Conservation (phyloP, 176 grass and related monocot genomes). For the Oryza glaberrima region DNA sequence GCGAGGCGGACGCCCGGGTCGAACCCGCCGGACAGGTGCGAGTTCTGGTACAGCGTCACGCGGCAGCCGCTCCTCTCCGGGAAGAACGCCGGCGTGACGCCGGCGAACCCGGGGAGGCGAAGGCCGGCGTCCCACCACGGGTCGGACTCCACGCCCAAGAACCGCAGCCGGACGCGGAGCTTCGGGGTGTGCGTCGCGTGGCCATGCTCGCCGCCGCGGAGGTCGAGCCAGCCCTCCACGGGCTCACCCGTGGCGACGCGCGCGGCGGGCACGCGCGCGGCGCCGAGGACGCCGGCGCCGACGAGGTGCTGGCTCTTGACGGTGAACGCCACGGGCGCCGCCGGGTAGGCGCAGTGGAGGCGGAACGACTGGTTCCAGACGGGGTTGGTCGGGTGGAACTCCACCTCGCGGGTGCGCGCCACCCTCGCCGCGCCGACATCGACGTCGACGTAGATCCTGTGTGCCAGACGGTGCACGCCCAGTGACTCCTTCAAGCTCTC, state of each 20-base stretch:
- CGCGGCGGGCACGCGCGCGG: conserved; percentile 45
- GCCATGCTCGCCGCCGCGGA: conserved; percentile 59
- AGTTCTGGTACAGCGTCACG: conserved; percentile 81
- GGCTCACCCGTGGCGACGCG: conserved; percentile 41
- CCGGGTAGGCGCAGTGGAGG: conserved; percentile 69
- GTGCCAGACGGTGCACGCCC: conserved; percentile 40
- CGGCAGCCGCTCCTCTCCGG: conserved; percentile 56
- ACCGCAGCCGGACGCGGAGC: conserved; percentile 54
- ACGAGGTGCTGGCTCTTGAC: conserved; percentile 69
- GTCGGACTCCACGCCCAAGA: conserved; percentile 47
- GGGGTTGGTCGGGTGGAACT: conserved; percentile 59
- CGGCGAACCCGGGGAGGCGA: conserved; percentile 33
- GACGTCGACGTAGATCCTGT: conserved; percentile 67
- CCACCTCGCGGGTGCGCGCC: conserved; percentile 69
- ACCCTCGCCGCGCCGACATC: conserved; percentile 74
- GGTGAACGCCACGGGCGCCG: conserved; percentile 51
- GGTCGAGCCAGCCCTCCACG: conserved; percentile 52
- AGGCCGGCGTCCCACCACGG: conserved; percentile 67
- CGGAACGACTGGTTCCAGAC: conserved; percentile 89
- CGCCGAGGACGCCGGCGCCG: conserved; percentile 56
- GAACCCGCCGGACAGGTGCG: conserved; percentile 60
- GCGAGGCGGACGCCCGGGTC: conserved; percentile 47
- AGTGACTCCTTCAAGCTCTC: conserved; percentile 63
- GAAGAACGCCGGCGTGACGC: conserved; percentile 63
- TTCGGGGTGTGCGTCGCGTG: conserved; percentile 44